These are phyloP conservation scores for Glycine latifolia DNA, from an alignment of 306 rosid genomes.

Conservation along the genomic window DNA sequence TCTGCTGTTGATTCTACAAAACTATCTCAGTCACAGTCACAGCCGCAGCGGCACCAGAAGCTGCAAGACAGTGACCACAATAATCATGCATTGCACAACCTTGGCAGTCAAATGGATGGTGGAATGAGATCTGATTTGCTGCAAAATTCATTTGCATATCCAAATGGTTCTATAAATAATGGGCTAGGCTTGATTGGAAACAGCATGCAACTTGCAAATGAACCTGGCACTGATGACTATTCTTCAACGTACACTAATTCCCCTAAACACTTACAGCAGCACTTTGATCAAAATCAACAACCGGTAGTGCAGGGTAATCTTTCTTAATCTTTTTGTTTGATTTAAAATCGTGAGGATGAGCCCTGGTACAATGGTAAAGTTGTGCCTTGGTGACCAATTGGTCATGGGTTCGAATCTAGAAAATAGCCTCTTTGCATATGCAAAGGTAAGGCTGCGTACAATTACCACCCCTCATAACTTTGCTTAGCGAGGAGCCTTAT, in stretches of 20 bases:
- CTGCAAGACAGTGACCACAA: slow-evolving; percentile 80
- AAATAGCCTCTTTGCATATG: too few relatives aligned
- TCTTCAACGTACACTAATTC: slow-evolving; percentile 63
- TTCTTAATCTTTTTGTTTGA: slow-evolving; percentile 32
- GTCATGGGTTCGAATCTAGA: too few relatives aligned
- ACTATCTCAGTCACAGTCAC: slow-evolving; percentile 68
- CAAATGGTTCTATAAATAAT: slow-evolving; percentile 78
- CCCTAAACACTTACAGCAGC: slow-evolving; percentile 75
- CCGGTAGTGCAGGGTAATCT: slow-evolving; percentile 72
- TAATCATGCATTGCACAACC: slow-evolving; percentile 72
- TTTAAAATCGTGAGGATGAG: neutral
- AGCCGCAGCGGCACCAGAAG: slow-evolving; percentile 70
- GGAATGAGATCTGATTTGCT: slow-evolving; percentile 82
- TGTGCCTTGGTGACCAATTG: too few relatives aligned
- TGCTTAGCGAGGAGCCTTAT: too few relatives aligned
- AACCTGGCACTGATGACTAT: slow-evolving; percentile 71
- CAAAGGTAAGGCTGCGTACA: too few relatives aligned
- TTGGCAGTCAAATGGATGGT: slow-evolving; percentile 76
- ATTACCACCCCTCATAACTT: too few relatives aligned
- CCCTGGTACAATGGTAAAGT: too few relatives aligned
- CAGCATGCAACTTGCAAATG: slow-evolving; percentile 65
- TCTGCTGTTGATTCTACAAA: slow-evolving; percentile 66
- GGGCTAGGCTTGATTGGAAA: slow-evolving; percentile 83
- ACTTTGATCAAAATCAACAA: slow-evolving; percentile 73
- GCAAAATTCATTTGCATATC: slow-evolving; percentile 76